phyloP scores from a whole-genome alignment of 371 early-diverging fungal species.

The Actinomucor elegans region DNA sequence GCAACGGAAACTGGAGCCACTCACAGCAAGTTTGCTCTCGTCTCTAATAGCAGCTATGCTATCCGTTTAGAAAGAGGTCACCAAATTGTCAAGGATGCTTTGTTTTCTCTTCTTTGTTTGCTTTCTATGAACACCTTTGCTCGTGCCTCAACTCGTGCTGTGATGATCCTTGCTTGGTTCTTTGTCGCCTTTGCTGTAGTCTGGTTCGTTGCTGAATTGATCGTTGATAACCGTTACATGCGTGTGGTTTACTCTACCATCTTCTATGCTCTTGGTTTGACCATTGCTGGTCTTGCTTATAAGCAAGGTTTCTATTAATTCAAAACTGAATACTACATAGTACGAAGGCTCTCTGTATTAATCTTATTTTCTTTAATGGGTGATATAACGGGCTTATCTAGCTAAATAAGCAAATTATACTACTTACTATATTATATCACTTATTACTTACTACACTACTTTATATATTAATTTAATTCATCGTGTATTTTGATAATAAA shows the following conservation, averaged over 20 bases:
- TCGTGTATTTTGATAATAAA: no score
- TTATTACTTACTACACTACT: no score
- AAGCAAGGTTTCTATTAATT: constrained; percentile 10
- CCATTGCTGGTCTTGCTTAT: constrained; percentile 13
- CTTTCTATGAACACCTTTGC: constrained; percentile 37
- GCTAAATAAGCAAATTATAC: no score
- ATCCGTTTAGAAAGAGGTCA: constrained; percentile 14
- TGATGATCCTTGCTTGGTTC: constrained; percentile 44
- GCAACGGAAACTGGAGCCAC: constrained; percentile 8
- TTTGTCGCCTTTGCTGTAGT: constrained; percentile 19
- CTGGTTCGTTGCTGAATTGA: constrained; percentile 9
- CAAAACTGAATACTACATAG: no score
- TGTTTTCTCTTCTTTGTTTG: constrained; percentile 25
- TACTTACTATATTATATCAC: no score
- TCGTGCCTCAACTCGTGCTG: constrained; percentile 31
- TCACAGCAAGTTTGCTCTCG: constrained; percentile 7
- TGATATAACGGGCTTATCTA: no score
- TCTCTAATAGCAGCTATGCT: background rate
- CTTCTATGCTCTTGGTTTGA: constrained; percentile 13
- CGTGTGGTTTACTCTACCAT: constrained; percentile 11
- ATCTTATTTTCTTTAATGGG: no score
- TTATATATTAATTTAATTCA: no score
- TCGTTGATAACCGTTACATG: constrained; percentile 18
- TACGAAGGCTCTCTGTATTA: no score
- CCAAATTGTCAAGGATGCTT: constrained; percentile 16